A percentile compares a stretch with the other conserved stretches of the same genome.
phyloP scores from a whole-genome alignment of 768 basidiomycete genomes.

The Amanita pseudoporphyria region DNA sequence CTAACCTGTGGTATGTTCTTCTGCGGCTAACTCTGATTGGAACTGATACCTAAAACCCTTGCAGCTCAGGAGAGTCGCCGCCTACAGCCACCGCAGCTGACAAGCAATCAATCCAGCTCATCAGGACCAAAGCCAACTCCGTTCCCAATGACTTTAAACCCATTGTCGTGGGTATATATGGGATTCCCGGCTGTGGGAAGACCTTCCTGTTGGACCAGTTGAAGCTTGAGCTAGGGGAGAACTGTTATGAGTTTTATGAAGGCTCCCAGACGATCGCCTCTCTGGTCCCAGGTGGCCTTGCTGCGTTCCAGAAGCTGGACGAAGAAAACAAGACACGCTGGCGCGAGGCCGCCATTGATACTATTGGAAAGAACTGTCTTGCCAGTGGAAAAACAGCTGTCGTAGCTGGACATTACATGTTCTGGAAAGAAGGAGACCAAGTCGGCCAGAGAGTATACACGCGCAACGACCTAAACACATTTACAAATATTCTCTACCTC shows the following conservation, averaged over 20 bases:
- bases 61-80: background rate
- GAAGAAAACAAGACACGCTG: constrained; percentile 9
- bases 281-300: constrained; percentile 16
- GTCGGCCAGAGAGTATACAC: constrained; percentile 14
- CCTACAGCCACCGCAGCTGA: background rate
- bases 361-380: constrained; percentile 12
- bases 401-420: constrained; percentile 15
- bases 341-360: constrained; percentile 12
- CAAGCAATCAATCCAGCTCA: background rate
- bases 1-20: constrained; percentile 1
- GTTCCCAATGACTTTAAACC: constrained; percentile 7
- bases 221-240: constrained; percentile 10
- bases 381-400: constrained; percentile 12
- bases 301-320: constrained; percentile 13
- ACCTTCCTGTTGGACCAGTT: constrained; percentile 11
- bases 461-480: constrained; percentile 9
- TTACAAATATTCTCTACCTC: constrained; percentile 16
- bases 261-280: constrained; percentile 13
- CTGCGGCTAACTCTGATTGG: background rate
- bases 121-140: background rate
- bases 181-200: constrained; percentile 15
- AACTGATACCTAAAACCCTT: background rate
- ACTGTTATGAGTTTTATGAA: constrained; percentile 13
- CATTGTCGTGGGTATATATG: constrained; percentile 15
- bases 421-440: constrained; percentile 13